Conservation (phyloP, 208 protist species). For the Acanthamoeba culbertsoni region DNA sequence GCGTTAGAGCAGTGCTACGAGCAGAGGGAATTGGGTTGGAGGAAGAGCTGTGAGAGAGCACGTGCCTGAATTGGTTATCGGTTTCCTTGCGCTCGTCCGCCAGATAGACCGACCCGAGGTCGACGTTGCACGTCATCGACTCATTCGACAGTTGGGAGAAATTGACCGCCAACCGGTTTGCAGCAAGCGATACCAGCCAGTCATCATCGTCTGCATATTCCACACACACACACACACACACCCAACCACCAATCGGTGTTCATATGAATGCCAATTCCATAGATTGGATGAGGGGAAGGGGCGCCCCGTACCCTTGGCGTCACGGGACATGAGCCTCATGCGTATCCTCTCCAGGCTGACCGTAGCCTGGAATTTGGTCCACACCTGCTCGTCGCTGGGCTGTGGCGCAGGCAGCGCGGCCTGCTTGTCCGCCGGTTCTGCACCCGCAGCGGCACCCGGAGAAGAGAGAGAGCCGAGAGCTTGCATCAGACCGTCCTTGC, state of each 20-base stretch:
- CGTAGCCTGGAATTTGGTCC: conserved; percentile 20
- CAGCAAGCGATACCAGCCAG: background rate
- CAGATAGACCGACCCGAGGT: background rate
- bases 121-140: conserved; percentile 45
- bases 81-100: conserved; percentile 2
- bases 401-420: background rate
- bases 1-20: background rate
- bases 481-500: background rate
- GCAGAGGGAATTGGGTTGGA: background rate
- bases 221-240: background rate
- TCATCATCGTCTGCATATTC: background rate
- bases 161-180: background rate
- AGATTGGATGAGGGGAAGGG: background rate
- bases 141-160: conserved; percentile 8
- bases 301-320: background rate
- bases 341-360: background rate
- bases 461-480: background rate
- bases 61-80: conserved; percentile 24
- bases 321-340: conserved; percentile 30
- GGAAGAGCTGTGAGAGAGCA: background rate
- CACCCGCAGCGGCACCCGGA: background rate
- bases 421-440: background rate
- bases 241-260: too few species aligned
- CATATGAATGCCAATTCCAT: too few species aligned
- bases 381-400: background rate